Conservation (phyloP, 768 basidiomycete genomes). For the Termitomyces sp. region DNA sequence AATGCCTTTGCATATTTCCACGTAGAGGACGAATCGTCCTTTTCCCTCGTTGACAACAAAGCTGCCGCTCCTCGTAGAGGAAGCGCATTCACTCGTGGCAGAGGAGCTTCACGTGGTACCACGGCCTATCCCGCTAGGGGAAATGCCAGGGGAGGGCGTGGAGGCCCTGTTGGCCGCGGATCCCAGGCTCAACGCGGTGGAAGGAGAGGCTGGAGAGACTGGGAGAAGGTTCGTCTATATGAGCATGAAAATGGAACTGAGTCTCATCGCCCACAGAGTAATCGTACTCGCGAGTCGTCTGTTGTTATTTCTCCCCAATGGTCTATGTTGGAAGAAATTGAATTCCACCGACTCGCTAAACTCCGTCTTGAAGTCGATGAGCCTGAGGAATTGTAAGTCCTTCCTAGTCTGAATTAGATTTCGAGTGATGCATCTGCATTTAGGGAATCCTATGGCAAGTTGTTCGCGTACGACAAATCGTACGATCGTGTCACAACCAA, state of each 20-base stretch:
- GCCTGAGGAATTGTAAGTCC: constrained; percentile 80
- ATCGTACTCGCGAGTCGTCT: constrained; percentile 86
- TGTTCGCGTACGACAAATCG: constrained; percentile 90
- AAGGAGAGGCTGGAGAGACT: constrained; percentile 86
- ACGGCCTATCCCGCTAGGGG: constrained; percentile 41
- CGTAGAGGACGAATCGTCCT: constrained; percentile 95
- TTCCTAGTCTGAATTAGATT: not conserved
- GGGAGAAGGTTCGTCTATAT: constrained; percentile 74
- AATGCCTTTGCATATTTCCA: constrained; percentile 97
- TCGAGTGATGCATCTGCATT: constrained; percentile 9
- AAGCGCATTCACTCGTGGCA: constrained; percentile 58
- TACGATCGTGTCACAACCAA: constrained; percentile 97
- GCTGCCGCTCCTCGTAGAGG: constrained; percentile 67
- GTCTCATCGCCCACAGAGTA: constrained; percentile 45
- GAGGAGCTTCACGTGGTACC: constrained; percentile 49
- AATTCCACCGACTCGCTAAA: constrained; percentile 90
- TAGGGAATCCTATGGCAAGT: constrained; percentile 84
- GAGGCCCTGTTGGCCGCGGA: constrained; percentile 41
- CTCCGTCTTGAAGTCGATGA: constrained; percentile 92
- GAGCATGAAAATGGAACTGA: not conserved
- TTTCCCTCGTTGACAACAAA: constrained; percentile 95
- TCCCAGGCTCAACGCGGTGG: constrained; percentile 47
- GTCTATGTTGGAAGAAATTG: constrained; percentile 96
- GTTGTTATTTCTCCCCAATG: constrained; percentile 91
- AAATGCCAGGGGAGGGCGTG: constrained; percentile 42